Evolutionary conservation across 768 basidiomycete species (phyloP), one percentile per base, ranked within the genome.

Genomic region (Holtermannia corniformis): DNA sequence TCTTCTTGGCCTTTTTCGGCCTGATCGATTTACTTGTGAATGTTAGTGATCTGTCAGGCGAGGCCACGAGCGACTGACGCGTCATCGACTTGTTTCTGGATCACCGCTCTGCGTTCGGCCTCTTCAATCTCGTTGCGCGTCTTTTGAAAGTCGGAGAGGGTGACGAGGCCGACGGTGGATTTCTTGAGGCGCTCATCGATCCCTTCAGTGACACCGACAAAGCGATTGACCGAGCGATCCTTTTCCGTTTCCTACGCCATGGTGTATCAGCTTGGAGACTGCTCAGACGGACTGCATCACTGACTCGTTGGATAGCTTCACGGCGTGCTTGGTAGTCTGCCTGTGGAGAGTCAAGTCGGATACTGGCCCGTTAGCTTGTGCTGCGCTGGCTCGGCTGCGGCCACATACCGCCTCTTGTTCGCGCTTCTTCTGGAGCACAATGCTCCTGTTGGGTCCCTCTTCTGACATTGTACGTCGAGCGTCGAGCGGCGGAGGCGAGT

Each of bases 141-240:
- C 73, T 88, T 85, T 71, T 91, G 87, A 59, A 97, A 97, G 25
- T 95, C 93, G 59, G 93, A 87, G 5, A 96, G 78, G 53, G 78
- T 81, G 2, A 96, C 92, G 16, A 97, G 79, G 58, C 93, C 93
- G 42, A 97, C 82, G 1, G 93, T 97, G 46, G 79, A 84, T 56
- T 88, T 79, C 78, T 93, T 95, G 47, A 97, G 78, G 5, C 82
- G 79, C 54, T 96, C 93, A 71, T 96, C 93, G 78, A 95, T 82
- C 3, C 87, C 88, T 68, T 96, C 92, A 73, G 87, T 82, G 71
- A 92, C 87, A 1, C 89, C 88, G 32, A 93, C 86, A 72, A 97
- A 97, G 56, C 91, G 85, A 67, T 85, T 83, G 2, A 81, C 74
- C 0, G 87, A 86, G 25, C 89, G 84, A 37, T 87, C 83, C 72